Percentiles rank a stretch among this genome's conserved stretches.
Conservation (phyloP, 2,329 filamentous ascomycete species). For the Penicillium freii region DNA sequence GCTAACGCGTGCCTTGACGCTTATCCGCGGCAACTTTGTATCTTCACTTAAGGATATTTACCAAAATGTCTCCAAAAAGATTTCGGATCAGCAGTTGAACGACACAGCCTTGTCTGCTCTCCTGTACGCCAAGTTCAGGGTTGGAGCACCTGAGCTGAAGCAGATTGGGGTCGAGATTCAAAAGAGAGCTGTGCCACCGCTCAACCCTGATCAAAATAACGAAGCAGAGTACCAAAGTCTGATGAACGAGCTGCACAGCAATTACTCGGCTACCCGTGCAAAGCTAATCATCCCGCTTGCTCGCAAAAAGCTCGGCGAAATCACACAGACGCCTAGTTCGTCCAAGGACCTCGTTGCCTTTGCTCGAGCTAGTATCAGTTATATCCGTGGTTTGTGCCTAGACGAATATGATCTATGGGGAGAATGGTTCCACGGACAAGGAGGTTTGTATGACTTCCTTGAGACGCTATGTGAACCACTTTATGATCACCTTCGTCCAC, state of each 20-base stretch:
- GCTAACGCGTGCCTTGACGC: constrained; percentile 65
- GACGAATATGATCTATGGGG: constrained; percentile 68
- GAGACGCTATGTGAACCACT: constrained; percentile 66
- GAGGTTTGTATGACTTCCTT: constrained; percentile 63
- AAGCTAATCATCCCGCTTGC: constrained; percentile 62
- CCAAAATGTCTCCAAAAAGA: constrained; percentile 61
- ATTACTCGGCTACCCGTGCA: constrained; percentile 59
- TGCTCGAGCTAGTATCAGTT: constrained; percentile 63
- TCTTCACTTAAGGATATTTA: constrained; percentile 62
- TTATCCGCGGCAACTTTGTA: constrained; percentile 66
- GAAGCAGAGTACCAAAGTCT: constrained; percentile 66
- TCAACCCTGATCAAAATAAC: constrained; percentile 57
- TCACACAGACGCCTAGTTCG: constrained; percentile 58
- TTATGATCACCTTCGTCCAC: constrained; percentile 64
- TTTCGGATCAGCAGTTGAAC: constrained; percentile 65
- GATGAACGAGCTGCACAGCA: constrained; percentile 64
- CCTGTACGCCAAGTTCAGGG: constrained; percentile 68
- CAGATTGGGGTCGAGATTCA: constrained; percentile 66
- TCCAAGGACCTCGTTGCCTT: constrained; percentile 64
- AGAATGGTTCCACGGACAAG: constrained; percentile 65
- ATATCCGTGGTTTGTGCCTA: constrained; percentile 63
- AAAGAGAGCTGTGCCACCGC: constrained; percentile 60
- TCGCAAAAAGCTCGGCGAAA: constrained; percentile 57
- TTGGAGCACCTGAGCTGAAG: constrained; percentile 65
- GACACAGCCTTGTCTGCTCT: constrained; percentile 70